Conservation (phyloP, 2,329 filamentous ascomycete species). For the Xylariaceae sp. region DNA sequence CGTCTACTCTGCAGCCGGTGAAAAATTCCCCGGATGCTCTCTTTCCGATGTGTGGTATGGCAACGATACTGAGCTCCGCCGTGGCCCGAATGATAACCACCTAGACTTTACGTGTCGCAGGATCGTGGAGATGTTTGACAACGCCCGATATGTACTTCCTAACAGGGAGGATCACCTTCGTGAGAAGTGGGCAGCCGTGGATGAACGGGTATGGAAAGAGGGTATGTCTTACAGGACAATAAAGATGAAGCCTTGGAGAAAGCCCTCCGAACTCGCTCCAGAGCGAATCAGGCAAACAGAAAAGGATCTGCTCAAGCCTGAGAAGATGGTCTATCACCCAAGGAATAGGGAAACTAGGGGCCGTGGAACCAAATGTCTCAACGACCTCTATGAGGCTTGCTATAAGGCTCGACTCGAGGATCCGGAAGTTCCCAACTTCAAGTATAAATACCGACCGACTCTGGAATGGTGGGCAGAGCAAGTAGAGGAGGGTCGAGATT, state of each 20-base stretch:
- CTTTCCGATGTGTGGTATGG: conserved; percentile 56
- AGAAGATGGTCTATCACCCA: conserved; percentile 56
- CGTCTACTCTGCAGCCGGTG: conserved; percentile 41
- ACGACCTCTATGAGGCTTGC: conserved; percentile 52
- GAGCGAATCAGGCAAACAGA: conserved; percentile 32
- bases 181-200: conserved; percentile 47
- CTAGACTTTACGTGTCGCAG: conserved; percentile 53
- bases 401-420: conserved; percentile 31
- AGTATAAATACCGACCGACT: conserved; percentile 55
- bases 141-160: conserved; percentile 48
- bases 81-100: conserved; percentile 41
- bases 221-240: conserved; percentile 18
- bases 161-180: conserved; percentile 38
- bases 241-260: not conserved
- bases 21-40: conserved; percentile 42
- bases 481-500: conserved; percentile 54
- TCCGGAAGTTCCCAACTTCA: conserved; percentile 37
- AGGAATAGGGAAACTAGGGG: conserved; percentile 43
- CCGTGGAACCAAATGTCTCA: conserved; percentile 47
- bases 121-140: conserved; percentile 43
- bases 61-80: conserved; percentile 35
- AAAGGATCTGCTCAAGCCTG: conserved; percentile 34
- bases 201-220: conserved; percentile 27
- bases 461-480: conserved; percentile 60
- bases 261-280: conserved; percentile 6